These are phyloP conservation scores for Picochlorum sp. DNA, from an alignment of 139 green algal species.

Conservation along the genomic window DNA sequence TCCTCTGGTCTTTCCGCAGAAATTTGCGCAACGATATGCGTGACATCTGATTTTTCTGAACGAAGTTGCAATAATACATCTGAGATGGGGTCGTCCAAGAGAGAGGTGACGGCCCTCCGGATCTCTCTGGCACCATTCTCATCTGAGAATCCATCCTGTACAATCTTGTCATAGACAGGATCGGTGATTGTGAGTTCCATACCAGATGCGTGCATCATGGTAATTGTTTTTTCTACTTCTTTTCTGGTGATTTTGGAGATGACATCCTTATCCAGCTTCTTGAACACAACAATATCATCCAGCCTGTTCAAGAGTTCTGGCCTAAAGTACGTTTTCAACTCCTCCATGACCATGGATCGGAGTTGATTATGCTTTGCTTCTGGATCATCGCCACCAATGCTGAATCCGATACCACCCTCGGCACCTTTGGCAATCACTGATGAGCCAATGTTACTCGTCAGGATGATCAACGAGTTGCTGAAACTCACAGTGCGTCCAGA, in stretches of 20 bases:
- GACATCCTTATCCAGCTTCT: slow-evolving; percentile 43
- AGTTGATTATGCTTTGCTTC: slow-evolving; percentile 44
- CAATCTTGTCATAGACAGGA: slow-evolving; percentile 45
- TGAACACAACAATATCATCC: slow-evolving; percentile 82
- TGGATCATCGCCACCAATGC: slow-evolving; percentile 27
- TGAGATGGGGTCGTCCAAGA: slow-evolving; percentile 55
- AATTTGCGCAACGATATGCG: background rate
- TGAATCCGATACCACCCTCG: slow-evolving; percentile 51
- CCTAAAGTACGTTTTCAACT: slow-evolving; percentile 69
- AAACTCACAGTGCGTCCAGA: slow-evolving; percentile 65
- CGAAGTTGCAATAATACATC: slow-evolving; percentile 37
- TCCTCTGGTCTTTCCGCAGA: background rate
- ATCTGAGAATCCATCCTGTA: slow-evolving; percentile 56
- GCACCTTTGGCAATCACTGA: slow-evolving; percentile 53
- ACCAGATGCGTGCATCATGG: slow-evolving; percentile 29
- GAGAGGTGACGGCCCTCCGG: slow-evolving; percentile 33
- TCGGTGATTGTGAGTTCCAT: slow-evolving; percentile 35
- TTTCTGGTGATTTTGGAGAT: slow-evolving; percentile 57
- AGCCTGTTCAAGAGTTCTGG: slow-evolving; percentile 78
- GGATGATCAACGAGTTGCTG: slow-evolving; percentile 69
- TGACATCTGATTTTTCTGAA: background rate
- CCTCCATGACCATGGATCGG: slow-evolving; percentile 64
- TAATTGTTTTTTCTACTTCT: slow-evolving; percentile 49
- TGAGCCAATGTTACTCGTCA: slow-evolving; percentile 71
- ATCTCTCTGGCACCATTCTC: slow-evolving; percentile 50